Percentiles rank a stretch among this genome's conserved stretches.
Evolutionary conservation across 2,329 filamentous ascomycete species (phyloP).

Genomic region (Acrocalymma vagum): DNA sequence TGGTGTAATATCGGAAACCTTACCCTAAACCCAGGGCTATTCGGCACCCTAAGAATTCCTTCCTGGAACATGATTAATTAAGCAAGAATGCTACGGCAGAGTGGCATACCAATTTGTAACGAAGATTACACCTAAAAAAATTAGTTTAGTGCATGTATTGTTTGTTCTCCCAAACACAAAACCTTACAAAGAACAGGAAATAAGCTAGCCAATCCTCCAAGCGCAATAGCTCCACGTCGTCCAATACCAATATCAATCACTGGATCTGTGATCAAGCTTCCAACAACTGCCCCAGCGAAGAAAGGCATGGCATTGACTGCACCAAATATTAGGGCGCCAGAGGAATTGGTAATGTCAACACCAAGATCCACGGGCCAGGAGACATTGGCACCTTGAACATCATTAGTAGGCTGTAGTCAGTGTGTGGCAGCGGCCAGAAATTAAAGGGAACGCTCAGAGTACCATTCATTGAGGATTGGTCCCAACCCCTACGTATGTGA

Average conservation of each 20-base stretch:
- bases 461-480: slow-evolving; percentile 10
- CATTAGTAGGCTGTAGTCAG: slow-evolving; percentile 3
- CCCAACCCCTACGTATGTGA: slow-evolving; percentile 10
- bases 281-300: slow-evolving; percentile 5
- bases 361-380: too few species aligned
- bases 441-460: not conserved
- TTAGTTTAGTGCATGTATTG: too few species aligned
- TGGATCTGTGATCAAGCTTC: slow-evolving; percentile 4
- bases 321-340: not conserved
- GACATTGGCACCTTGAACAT: not conserved
- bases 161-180: too few species aligned
- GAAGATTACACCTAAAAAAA: too few species aligned
- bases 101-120: too few species aligned
- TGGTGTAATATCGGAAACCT: too few species aligned
- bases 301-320: slow-evolving; percentile 2
- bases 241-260: not conserved
- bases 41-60: too few species aligned
- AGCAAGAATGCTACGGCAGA: too few species aligned
- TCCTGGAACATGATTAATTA: too few species aligned
- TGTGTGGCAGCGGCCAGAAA: not conserved
- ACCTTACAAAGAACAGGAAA: not conserved
- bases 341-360: too few species aligned
- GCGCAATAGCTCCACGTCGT: slow-evolving; percentile 1
- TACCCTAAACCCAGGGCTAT: too few species aligned
- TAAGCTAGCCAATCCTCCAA: not conserved